Evolutionary conservation across 495 filamentous ascomycete genomes (phyloP), one percentile per base, ranked within the genome.

Genomic region (Penicillium longicatenatum): DNA sequence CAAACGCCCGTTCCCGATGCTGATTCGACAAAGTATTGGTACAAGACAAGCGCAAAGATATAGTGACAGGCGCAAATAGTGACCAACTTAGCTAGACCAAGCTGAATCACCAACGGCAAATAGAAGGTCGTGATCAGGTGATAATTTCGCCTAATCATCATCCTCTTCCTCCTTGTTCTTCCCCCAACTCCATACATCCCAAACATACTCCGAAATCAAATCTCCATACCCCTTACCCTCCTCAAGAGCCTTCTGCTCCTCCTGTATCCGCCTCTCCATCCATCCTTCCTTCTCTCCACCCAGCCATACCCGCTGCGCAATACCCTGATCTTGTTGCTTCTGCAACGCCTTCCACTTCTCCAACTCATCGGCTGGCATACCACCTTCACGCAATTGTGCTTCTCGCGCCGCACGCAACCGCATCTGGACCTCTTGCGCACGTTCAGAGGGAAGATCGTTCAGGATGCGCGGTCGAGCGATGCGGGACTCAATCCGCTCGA

Each of bases 141-240:
- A 6, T 26, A 14, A 35, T 11, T 31, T 31, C 12, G 10, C 50
- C 31, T 48, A 57, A 44, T 64, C 65, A 57, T 71, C 61, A 44
- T 68, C 65, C 46, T 63, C 65, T 21, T 65, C 64, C 60, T 62
- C 65, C 50, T 68, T 59, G 63, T 68, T 70, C 53, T 69, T 65
- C 54, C 76, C 79, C 79, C 80, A 81, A 69, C 79, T 86, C 84
- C 82, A 90, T 42, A 92, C 93, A 72, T 96, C 91, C 79, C 81
- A 86, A 42, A 96, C 82, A 81, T 93, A 88, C 62, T 92, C 89
- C 72, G 82, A 80, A 60, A 97, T 97, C 73, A 97, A 74, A 64
- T 84, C 86, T 16, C 83, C 84, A 79, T 93, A 92, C 24, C 90
- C 89, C 71, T 85, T 89, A 19, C 92, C 93, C 55, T 88, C 84